Percentiles rank a stretch among this genome's conserved stretches.
phyloP scores from a whole-genome alignment of 2,329 filamentous ascomycete genomes.

The Diaporthe sp. region DNA sequence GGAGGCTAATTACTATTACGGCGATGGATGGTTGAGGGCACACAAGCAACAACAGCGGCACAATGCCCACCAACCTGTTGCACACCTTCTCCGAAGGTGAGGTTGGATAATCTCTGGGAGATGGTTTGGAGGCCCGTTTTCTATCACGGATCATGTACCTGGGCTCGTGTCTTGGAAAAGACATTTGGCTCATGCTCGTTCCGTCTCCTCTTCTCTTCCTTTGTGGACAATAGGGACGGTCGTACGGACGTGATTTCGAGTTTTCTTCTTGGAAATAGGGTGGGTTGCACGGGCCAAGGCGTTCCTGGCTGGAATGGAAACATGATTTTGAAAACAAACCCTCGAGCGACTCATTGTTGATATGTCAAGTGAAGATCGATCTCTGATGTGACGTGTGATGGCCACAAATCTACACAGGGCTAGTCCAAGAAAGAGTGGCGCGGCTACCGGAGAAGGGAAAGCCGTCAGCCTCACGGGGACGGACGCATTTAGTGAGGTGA shows the following conservation, averaged over 20 bases:
- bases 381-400: neutral
- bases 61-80: slow-evolving; percentile 36
- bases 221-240: slow-evolving; percentile 17
- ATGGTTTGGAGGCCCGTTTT: slow-evolving; percentile 30
- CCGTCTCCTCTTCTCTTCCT: slow-evolving; percentile 4
- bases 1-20: slow-evolving; percentile 40
- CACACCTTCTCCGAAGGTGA: slow-evolving; percentile 24
- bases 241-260: slow-evolving; percentile 18
- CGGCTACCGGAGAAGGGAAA: neutral
- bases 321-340: slow-evolving; percentile 22
- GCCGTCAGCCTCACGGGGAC: neutral
- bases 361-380: neutral
- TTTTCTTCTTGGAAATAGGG: slow-evolving; percentile 21
- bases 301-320: slow-evolving; percentile 41
- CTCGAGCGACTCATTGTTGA: neutral
- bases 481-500: neutral
- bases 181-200: neutral
- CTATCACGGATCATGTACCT: slow-evolving; percentile 22
- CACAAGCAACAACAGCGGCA: slow-evolving; percentile 15
- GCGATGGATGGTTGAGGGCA: slow-evolving; percentile 40
- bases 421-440: neutral
- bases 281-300: slow-evolving; percentile 28
- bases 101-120: slow-evolving; percentile 38
- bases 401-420: neutral
- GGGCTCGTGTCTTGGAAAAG: slow-evolving; percentile 23